phyloP scores from a whole-genome alignment of 2,329 filamentous ascomycete genomes.

The Talaromyces rugulosus region DNA sequence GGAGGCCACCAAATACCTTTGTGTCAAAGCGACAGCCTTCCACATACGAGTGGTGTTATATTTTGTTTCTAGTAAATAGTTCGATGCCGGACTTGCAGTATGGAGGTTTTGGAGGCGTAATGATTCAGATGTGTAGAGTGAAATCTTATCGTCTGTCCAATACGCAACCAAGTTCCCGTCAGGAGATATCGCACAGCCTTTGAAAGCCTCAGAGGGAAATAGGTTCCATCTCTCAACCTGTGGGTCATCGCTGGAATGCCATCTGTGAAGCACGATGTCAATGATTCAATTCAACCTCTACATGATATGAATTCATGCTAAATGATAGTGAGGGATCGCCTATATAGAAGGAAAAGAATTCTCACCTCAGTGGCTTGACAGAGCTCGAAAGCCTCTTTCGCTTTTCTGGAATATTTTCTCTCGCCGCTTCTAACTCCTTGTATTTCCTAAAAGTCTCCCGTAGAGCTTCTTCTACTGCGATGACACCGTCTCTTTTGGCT shows the following conservation, averaged over 20 bases:
- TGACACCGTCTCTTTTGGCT: constrained; percentile 16
- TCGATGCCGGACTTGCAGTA: background rate
- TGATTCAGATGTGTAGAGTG: constrained; percentile 22
- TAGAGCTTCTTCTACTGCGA: constrained; percentile 18
- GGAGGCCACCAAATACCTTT: constrained; percentile 11
- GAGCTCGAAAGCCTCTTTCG: background rate
- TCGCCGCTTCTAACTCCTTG: background rate
- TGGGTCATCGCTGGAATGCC: constrained; percentile 6
- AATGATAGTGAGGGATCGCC: background rate
- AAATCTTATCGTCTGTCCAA: constrained; percentile 26
- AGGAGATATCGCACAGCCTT: constrained; percentile 26
- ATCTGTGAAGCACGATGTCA: background rate
- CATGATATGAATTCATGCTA: background rate
- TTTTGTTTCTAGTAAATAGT: constrained; percentile 1
- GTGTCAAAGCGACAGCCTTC: constrained; percentile 8
- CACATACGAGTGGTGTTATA: constrained; percentile 5
- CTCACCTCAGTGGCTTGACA: background rate
- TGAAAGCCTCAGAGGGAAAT: constrained; percentile 18
- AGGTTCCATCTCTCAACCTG: constrained; percentile 18
- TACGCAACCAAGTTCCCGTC: constrained; percentile 23
- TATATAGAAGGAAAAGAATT: background rate
- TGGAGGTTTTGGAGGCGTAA: background rate
- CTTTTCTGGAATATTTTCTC: background rate
- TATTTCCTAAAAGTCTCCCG: constrained; percentile 8
- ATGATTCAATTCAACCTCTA: background rate